Evolutionary conservation across 1,284 basidiomycete species (phyloP), one percentile per base, ranked within the genome.

Genomic region (Garcileccinum viscosum): DNA sequence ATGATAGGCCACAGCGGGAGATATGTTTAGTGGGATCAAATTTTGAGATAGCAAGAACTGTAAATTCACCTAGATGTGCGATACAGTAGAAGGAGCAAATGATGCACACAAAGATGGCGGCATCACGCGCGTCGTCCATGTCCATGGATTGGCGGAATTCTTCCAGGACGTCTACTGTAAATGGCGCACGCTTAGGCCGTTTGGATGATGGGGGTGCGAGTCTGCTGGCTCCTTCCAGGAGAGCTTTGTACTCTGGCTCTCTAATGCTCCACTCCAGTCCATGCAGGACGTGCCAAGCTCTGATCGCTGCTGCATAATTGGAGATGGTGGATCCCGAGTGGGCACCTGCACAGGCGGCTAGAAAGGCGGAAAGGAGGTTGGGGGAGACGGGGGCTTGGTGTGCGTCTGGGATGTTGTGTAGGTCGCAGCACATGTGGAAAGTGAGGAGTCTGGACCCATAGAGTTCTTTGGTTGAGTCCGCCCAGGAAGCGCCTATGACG

Each of bases 201-300:
- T 59, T 59, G 30, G 32, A 35, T 12, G 30, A 12, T 0, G 33
- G 22, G 1, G 58, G 58, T 12, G 30, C 22, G 15, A 58, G 53
- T 3, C 17, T 24, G 8, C 9, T 58, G 8, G 30, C 56, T 8
- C 56, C 56, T 33, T 22, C 22, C 1, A 58, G 30, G 0, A 73
- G 22, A 0, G 63, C 65, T 24, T 67, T 68, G 33, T 60, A 69
- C 2, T 71, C 63, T 0, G 1, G 0, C 0, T 63, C 53, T 0
- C 30, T 32, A 2, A 67, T 37, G 0, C 11, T 5, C 65, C 71
- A 72, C 0, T 30, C 2, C 0, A 70, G 65, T 0, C 80, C 72
- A 66, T 85, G 83, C 0, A 84, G 60, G 0, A 78, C 71, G 69
- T 84, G 83, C 82, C 82, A 83, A 0, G 82, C 83, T 0, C 71